Base-by-base conservation (phyloP, 768 basidiomycete species). In the Coprinopsis cinerea region DNA sequence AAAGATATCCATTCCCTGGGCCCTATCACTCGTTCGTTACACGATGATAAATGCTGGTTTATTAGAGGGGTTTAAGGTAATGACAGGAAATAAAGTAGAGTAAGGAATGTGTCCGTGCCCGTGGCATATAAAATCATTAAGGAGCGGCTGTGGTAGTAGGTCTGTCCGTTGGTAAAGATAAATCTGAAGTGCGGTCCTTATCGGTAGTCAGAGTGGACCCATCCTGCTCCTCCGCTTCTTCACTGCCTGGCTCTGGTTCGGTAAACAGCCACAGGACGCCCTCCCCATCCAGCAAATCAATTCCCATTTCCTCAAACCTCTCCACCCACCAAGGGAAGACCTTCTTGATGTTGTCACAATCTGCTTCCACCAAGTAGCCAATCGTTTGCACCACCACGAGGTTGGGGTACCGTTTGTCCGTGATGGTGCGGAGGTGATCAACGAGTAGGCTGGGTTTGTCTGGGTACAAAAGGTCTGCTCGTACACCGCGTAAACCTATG, bases 311-410 rank as follows among this genome's bases (percentile, higher is more conserved):
- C 65, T 77, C 75, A 50, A 78, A 78, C 44, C 61, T 67, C 55
- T 78, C 74, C 23, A 71, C 67, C 78, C 78, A 79, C 72, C 73
- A 74, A 25, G 78, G 75, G 55, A 77, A 79, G 15, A 76, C 62
- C 44, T 79, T 74, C 64, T 69, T 72, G 48, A 72, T 55, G 57
- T 77, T 73, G 49, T 66, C 60, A n/a, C n/a, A n/a, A 45, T 72
- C 67, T 17, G 75, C 67, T 20, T 75, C 76, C 17, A 74, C 74
- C 36, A 76, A 57, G 57, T 73, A 76, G 2, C 70, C 74, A 13
- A 76, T 66, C 18, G 73, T 77, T 51, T 74, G 70, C 23, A 78
- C 66, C 27, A 70, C 59, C 58, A 77, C 72, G 24, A 79, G 62
- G 43, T 58, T 63, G 18, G 78, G 77, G 56, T 73, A 77, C 46